Conservation (phyloP, 805 yeast species). For the Zygosaccharomyces rouxii region DNA sequence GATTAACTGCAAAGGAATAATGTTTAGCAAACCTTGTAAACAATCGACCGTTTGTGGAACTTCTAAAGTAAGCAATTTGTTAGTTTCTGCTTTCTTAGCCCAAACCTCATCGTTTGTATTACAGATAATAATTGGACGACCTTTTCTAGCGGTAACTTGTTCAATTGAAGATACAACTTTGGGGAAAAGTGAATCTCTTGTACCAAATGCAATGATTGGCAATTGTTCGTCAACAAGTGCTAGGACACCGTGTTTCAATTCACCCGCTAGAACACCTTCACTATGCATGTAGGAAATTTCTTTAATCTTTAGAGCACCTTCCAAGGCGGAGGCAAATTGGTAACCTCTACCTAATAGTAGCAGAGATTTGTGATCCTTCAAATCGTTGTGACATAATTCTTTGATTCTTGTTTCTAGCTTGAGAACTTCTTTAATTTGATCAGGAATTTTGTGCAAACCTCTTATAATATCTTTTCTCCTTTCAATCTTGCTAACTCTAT, state of each 20-base stretch:
- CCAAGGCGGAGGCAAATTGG: conserved; percentile 95
- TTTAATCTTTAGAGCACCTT: conserved; percentile 96
- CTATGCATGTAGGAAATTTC: conserved; percentile 99
- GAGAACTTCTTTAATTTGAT: conserved; percentile 76
- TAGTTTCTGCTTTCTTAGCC: conserved; percentile 37
- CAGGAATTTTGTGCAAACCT: conserved; percentile 79
- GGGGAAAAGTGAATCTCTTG: conserved; percentile 93
- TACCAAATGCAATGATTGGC: conserved; percentile 94
- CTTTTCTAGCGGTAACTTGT: conserved; percentile 96
- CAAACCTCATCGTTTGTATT: conserved; percentile 72
- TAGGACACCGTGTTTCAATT: conserved; percentile 95
- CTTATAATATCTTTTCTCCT: conserved; percentile 84
- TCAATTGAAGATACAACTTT: conserved; percentile 92
- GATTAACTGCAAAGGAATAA: conserved; percentile 91
- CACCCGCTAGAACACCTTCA: conserved; percentile 99
- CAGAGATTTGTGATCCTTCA: conserved; percentile 80
- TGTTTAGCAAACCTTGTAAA: conserved; percentile 91
- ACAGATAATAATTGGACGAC: conserved; percentile 90
- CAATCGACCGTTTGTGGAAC: conserved; percentile 97
- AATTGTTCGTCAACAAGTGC: conserved; percentile 92
- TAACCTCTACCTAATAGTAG: conserved; percentile 94
- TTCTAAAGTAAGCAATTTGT: conserved; percentile 65
- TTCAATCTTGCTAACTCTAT: conserved; percentile 65
- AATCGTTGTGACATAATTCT: conserved; percentile 62
- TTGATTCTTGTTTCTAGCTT: conserved; percentile 69